Percentiles rank a stretch among this genome's conserved stretches.
These are phyloP conservation scores for Cyberlindnera mrakii DNA, from an alignment of 805 yeast genomes.

Conservation along the genomic window DNA sequence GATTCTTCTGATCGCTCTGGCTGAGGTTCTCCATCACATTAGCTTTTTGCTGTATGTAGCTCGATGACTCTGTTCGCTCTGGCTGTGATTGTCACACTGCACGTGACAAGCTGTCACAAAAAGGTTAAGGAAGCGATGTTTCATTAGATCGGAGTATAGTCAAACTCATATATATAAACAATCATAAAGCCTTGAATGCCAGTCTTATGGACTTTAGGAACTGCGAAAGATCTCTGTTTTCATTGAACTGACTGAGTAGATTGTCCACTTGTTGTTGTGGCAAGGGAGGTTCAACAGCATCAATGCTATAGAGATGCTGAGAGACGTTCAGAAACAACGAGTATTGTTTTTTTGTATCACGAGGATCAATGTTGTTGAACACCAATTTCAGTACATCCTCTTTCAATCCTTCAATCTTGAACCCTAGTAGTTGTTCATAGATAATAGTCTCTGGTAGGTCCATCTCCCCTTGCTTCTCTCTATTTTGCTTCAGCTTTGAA, in stretches of 20 bases:
- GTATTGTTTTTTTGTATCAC: constrained; percentile 35
- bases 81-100: too few relatives aligned
- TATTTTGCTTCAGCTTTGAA: constrained; percentile 26
- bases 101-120: too few relatives aligned
- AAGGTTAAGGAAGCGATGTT: too few relatives aligned
- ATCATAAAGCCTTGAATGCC: constrained; percentile 13
- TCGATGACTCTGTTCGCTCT: too few relatives aligned
- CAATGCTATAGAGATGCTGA: constrained; percentile 33
- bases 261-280: constrained; percentile 16
- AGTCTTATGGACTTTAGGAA: constrained; percentile 19
- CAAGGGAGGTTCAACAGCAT: constrained; percentile 34
- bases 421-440: constrained; percentile 50
- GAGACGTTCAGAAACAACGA: constrained; percentile 41
- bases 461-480: constrained; percentile 37
- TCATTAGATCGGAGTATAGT: too few relatives aligned
- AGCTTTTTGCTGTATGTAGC: background rate
- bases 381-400: constrained; percentile 42
- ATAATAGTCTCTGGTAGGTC: constrained; percentile 47
- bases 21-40: background rate
- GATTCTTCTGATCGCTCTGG: background rate
- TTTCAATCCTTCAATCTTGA: constrained; percentile 44
- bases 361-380: constrained; percentile 43
- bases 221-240: constrained; percentile 15
- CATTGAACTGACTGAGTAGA: constrained; percentile 12
- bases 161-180: background rate